Evolutionary conservation across 108 stramenopile species (phyloP).

Genomic region (Nannochloropsis oceanica): DNA sequence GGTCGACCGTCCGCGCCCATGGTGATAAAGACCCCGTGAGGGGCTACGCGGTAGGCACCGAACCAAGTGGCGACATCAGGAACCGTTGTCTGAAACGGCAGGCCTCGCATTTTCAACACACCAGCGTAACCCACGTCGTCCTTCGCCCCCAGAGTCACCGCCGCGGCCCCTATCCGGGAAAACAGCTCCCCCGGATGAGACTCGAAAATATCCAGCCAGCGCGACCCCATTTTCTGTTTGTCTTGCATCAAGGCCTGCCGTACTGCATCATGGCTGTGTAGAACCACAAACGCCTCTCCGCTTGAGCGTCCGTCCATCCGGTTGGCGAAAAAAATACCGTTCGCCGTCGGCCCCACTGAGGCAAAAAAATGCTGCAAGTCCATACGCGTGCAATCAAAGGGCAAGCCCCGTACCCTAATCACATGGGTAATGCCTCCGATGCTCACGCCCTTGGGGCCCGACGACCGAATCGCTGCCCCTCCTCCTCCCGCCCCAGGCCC

Average conservation of each 20-base stretch:
- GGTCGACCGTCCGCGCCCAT: slow-evolving; percentile 19
- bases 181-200: slow-evolving; percentile 14
- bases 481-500: not conserved
- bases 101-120: slow-evolving; percentile 19
- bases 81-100: slow-evolving; percentile 8
- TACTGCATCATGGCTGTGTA: slow-evolving; percentile 5
- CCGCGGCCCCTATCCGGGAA: not conserved
- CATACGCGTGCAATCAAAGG: not conserved
- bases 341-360: not conserved
- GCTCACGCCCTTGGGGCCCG: not conserved
- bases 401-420: not conserved
- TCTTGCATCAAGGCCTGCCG: slow-evolving; percentile 9
- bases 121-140: slow-evolving; percentile 17
- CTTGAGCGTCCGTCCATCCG: not conserved
- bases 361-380: not conserved
- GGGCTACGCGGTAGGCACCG: not conserved
- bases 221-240: slow-evolving; percentile 19
- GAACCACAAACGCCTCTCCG: slow-evolving; percentile 24
- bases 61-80: not conserved
- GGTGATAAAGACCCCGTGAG: slow-evolving; percentile 15
- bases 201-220: slow-evolving; percentile 29
- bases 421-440: not conserved
- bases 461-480: not conserved
- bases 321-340: not conserved
- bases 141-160: not conserved